A percentile compares a stretch with the other conserved stretches of the same genome.
phyloP scores from a whole-genome alignment of 257 asterid species.

The Solanum bukasovii region DNA sequence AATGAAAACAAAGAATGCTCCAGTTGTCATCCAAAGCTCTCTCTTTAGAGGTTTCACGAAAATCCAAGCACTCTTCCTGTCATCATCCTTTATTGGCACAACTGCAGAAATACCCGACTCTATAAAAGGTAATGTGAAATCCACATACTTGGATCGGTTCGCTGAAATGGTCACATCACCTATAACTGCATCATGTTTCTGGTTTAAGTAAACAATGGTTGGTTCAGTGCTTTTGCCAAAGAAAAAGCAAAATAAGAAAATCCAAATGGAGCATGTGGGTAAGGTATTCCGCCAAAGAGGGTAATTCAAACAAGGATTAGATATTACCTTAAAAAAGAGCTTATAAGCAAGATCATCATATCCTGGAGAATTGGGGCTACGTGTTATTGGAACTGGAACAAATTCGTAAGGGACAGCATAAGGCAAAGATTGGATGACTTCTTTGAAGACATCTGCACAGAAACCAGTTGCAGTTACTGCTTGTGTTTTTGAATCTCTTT shows the following conservation, averaged over 20 bases:
- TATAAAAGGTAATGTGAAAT: conserved; percentile 31
- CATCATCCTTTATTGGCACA: conserved; percentile 8
- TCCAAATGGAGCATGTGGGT: background rate
- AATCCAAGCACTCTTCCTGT: conserved; percentile 20
- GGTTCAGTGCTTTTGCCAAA: background rate
- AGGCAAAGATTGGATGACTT: conserved; percentile 14
- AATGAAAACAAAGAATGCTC: conserved; percentile 27
- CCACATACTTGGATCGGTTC: conserved; percentile 24
- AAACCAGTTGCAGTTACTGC: conserved; percentile 13
- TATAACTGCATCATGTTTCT: conserved; percentile 33
- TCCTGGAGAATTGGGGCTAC: conserved; percentile 1
- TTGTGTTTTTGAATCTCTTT: conserved; percentile 10
- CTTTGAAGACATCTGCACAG: conserved; percentile 27
- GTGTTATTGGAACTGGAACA: conserved; percentile 1
- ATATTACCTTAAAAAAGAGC: conserved; percentile 15
- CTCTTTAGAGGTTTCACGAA: conserved; percentile 40
- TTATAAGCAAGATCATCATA: conserved; percentile 18
- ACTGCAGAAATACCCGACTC: conserved; percentile 25
- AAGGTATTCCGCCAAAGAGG: background rate
- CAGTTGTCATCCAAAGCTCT: conserved; percentile 31
- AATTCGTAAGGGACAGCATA: conserved; percentile 20
- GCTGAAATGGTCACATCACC: conserved; percentile 34
- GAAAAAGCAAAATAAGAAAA: background rate
- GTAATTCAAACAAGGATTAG: background rate
- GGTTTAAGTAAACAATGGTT: background rate